These are phyloP conservation scores for Leersia perrieri DNA, from an alignment of 176 grass and related monocot genomes.

Conservation along the genomic window DNA sequence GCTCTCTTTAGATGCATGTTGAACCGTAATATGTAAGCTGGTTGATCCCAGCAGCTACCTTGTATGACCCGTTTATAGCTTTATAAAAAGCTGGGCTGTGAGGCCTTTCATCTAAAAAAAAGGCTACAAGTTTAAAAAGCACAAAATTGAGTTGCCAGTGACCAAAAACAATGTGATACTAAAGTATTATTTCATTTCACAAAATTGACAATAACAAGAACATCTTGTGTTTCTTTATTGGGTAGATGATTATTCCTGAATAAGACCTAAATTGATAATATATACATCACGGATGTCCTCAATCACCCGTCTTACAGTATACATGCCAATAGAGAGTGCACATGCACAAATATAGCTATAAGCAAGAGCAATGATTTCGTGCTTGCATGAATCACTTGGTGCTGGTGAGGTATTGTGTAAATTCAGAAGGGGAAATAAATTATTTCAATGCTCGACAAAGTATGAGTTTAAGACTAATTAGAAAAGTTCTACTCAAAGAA, in stretches of 20 bases:
- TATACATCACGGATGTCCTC: neutral
- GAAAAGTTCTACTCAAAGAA: neutral
- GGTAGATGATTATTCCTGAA: neutral
- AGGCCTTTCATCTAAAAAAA: too few relatives aligned
- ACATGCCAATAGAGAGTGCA: neutral
- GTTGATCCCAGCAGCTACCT: too few relatives aligned
- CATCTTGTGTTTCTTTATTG: neutral
- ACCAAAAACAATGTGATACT: neutral
- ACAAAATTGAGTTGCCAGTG: neutral
- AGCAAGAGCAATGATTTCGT: neutral
- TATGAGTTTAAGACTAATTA: neutral
- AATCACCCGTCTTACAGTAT: neutral
- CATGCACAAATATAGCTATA: neutral
- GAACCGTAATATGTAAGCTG: too few relatives aligned
- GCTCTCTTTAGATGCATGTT: too few relatives aligned
- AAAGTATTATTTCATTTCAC: neutral
- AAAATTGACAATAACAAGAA: neutral
- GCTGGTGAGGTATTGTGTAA: neutral
- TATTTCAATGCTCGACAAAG: neutral
- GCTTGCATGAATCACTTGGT: neutral
- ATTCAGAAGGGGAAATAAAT: neutral
- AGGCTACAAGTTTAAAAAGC: neutral
- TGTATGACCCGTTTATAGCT: too few relatives aligned
- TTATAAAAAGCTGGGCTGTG: too few relatives aligned
- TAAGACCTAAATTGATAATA: neutral